phyloP scores from a whole-genome alignment of 331 rosid genomes.

The Malus hybrid region DNA sequence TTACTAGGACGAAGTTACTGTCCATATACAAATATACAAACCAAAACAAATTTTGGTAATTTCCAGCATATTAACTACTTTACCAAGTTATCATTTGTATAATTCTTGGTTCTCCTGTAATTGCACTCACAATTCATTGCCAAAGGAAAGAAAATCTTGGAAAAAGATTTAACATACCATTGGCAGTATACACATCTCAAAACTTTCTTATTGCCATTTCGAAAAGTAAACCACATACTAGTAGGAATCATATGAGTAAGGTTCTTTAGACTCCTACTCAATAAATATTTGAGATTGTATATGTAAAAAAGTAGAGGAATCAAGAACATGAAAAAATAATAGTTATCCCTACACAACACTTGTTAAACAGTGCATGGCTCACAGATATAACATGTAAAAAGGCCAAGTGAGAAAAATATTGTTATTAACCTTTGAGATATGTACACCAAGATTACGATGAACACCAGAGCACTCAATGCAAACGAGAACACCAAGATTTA shows the following conservation, averaged over 20 bases:
- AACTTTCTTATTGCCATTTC: not conserved
- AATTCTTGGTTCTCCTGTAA: not conserved
- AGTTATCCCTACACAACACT: not conserved
- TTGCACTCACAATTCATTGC: not conserved
- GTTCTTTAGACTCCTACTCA: not conserved
- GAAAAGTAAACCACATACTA: not conserved
- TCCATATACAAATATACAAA: not conserved
- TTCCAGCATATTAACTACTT: not conserved
- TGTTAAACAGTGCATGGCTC: not conserved
- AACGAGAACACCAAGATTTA: conserved; percentile 98
- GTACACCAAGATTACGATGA: conserved; percentile 98
- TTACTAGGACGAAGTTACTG: not conserved
- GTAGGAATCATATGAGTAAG: not conserved
- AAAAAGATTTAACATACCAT: not conserved
- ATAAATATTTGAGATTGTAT: not conserved
- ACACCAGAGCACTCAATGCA: conserved; percentile 99
- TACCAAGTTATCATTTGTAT: not conserved
- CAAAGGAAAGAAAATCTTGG: not conserved
- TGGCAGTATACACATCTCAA: not conserved
- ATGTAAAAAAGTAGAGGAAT: not conserved
- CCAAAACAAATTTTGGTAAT: not conserved
- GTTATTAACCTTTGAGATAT: conserved; percentile 84
- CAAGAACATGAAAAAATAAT: not conserved
- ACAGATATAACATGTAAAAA: conserved; percentile 8
- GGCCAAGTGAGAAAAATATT: not conserved